Evolutionary conservation across 768 basidiomycete species (phyloP), one percentile per base, ranked within the genome.

Genomic region (Candolleomyces aberdarensis): DNA sequence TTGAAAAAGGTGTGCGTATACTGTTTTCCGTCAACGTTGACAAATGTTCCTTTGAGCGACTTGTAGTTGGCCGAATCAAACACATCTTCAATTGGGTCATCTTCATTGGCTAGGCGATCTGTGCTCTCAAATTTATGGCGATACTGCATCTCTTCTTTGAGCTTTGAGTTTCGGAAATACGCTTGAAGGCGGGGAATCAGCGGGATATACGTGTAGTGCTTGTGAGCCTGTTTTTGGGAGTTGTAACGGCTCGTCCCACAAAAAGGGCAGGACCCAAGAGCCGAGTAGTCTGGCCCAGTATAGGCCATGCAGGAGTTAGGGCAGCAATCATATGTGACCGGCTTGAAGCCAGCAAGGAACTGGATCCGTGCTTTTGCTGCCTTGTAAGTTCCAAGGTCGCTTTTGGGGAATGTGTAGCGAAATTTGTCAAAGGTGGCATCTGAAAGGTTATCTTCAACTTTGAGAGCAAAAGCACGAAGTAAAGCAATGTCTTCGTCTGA

Each of bases 281-380:
- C 56, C 5, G 71, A 64, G 6, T 59, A 64, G 39, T 74, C 68
- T 0, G 69, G 64, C 1, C 78, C 78, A 14, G 70, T 64, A 62
- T 67, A 82, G 59, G 71, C 74, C 55, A 66, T 66, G 62, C 82
- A 83, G 0, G 75, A 78, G 54, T 77, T 75, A 22, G 67, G 53
- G 65, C 82, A 83, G 64, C 79, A 81, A 64, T 81, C 65, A 64
- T 70, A 78, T 3, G 41, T 51, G 1, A 67, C 59, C 1, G 76
- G 72, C 19, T 69, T 62, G 48, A 80, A 64, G 1, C 69, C 72
- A 3, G 77, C 64, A 3, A 80, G 71, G 41, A 69, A 72, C 6
- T 63, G 62, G 3, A 71, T 62, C 10, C 66, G 71, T 13, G 15
- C 11, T 8, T 31, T 22, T 7, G 51, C 29, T 3, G 22, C 26